Evolutionary conservation across 371 early-diverging fungal genomes (phyloP).

Genomic region (Syncephalis plumigaleata): DNA sequence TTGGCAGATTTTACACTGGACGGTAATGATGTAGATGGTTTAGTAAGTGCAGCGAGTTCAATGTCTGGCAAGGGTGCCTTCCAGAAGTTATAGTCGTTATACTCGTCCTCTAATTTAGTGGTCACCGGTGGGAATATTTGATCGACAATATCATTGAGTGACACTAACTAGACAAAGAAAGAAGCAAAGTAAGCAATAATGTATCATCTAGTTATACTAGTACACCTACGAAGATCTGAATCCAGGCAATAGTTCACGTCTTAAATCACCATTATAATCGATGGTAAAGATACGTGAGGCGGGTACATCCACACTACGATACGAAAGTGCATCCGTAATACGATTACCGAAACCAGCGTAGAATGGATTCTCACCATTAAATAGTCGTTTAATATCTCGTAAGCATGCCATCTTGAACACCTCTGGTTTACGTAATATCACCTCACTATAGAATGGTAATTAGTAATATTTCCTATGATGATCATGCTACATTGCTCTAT

Average conservation of each 20-base stretch:
- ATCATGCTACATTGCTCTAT: background rate
- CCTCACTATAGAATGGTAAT: conserved; percentile 30
- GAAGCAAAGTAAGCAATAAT: background rate
- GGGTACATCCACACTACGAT: conserved; percentile 89
- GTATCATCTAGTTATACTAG: background rate
- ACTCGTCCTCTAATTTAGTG: conserved; percentile 23
- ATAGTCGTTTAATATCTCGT: conserved; percentile 76
- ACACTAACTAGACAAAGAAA: conserved; percentile 35
- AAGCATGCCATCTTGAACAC: conserved; percentile 97
- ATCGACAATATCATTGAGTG: conserved; percentile 86
- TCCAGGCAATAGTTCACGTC: conserved; percentile 66
- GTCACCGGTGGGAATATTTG: conserved; percentile 80
- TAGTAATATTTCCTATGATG: no score
- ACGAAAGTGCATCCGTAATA: conserved; percentile 76
- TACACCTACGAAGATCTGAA: conserved; percentile 60
- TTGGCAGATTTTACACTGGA: no score
- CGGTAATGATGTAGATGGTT: no score
- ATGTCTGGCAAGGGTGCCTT: conserved; percentile 29
- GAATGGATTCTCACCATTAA: conserved; percentile 71
- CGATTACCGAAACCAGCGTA: conserved; percentile 98
- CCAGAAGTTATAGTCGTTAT: conserved; percentile 83
- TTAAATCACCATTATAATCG: conserved; percentile 82
- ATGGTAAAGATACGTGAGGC: conserved; percentile 93
- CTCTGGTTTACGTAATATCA: conserved; percentile 89
- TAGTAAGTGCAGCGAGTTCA: conserved; percentile 20